A percentile compares a stretch with the other conserved stretches of the same genome.
These are phyloP conservation scores for Tulasnella sp. DNA, from an alignment of 768 basidiomycete genomes.

Conservation along the genomic window DNA sequence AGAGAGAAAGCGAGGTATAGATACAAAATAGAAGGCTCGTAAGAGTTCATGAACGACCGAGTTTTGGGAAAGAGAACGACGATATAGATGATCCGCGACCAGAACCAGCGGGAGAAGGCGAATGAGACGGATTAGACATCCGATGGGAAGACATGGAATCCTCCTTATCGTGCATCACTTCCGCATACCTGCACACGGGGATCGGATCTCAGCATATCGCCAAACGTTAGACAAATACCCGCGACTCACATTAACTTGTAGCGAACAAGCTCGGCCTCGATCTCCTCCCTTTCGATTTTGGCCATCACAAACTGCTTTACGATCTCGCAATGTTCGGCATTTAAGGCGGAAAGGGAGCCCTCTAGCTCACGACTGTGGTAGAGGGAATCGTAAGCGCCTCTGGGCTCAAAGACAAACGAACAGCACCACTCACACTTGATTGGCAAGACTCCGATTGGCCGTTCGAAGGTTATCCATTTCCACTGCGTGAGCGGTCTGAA, in stretches of 20 bases:
- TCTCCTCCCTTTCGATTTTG: conserved; percentile 81
- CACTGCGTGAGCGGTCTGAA: conserved; percentile 70
- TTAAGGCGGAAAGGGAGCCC: conserved; percentile 65
- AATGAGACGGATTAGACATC: conserved; percentile 41
- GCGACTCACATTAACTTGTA: conserved; percentile 81
- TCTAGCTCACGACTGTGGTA: conserved; percentile 68
- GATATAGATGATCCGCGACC: conserved; percentile 13
- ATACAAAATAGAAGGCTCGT: neutral
- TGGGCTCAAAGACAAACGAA: neutral
- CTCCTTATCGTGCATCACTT: conserved; percentile 70
- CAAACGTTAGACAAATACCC: neutral
- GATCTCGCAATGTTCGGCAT: conserved; percentile 71
- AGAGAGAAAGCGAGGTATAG: neutral
- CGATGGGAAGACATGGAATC: conserved; percentile 62
- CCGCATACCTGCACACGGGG: conserved; percentile 43
- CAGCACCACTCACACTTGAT: conserved; percentile 60
- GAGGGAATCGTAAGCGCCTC: neutral
- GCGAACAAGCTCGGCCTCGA: conserved; percentile 87
- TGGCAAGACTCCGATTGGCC: conserved; percentile 64
- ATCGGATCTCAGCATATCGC: neutral
- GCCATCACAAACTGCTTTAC: conserved; percentile 85
- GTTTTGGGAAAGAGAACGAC: neutral
- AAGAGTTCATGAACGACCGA: neutral
- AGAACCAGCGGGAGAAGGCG: conserved; percentile 10
- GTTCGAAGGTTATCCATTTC: conserved; percentile 79